Evolutionary conservation across 208 protist genomes (phyloP), one percentile per base, ranked within the genome.

Genomic region (Naegleria gruberi): DNA sequence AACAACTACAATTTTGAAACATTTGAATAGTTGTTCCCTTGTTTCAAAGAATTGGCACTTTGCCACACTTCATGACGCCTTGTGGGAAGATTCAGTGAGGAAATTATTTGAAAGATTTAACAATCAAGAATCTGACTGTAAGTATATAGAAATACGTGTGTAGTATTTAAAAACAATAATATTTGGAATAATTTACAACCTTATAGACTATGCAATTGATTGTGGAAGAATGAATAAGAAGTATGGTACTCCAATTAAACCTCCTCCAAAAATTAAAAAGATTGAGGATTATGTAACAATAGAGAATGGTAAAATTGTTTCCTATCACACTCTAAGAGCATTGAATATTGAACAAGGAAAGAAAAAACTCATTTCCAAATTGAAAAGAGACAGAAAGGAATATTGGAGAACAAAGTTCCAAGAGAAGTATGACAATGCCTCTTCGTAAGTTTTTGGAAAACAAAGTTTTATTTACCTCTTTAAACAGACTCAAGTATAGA

Each of bases 281-380:
- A 77, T 77, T 77, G 65, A 77, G n/a, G 65, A 77, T 77, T 77
- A 77, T 77, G 65, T 77, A 19, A 77, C 65, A 8, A 77, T 77
- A 37, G 65, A 77, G 34, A 77, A 77, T 77, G 65, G 65, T 37
- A 77, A 77, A 77, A 77, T 77, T 77, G 34, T 77, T 77, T 77
- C 65, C 0, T 77, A 77, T 77, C 65, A 77, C 26, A 77, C 65
- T 77, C 34, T 77, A 8, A 77, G 65, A 77, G 65, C 65, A 37
- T n/a, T 77, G 6, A 77, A 77, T 6, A 77, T 77, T n/a, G 65
- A 77, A n/a, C 65, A 77, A 77, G 65, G 65, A 77, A 77, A 77
- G 34, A 77, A 77, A 26, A 77, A 77, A 37, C 30, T 77, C 17
- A 37, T 37, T 77, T 77, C 65, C 10, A 77, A 77, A 77, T 77